These are phyloP conservation scores for Monilinia fructicola DNA, from an alignment of 2,329 filamentous ascomycete species.

Conservation along the genomic window DNA sequence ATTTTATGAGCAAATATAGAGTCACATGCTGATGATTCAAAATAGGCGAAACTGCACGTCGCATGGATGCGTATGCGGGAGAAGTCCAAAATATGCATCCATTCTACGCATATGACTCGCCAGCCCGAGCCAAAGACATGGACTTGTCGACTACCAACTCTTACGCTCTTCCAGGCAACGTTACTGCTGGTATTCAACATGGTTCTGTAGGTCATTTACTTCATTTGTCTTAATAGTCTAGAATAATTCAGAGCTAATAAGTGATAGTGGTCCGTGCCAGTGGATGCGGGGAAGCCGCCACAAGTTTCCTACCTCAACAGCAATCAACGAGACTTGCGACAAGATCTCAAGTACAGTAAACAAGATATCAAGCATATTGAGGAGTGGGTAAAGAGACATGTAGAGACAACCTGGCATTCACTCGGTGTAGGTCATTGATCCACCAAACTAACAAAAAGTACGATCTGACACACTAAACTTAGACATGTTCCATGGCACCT, in stretches of 20 bases:
- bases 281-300: conserved; percentile 53
- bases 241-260: neutral
- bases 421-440: conserved; percentile 42
- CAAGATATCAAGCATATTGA: conserved; percentile 52
- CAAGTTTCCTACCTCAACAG: conserved; percentile 57
- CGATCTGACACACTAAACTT: conserved; percentile 27
- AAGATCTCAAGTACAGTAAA: conserved; percentile 65
- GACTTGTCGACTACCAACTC: conserved; percentile 72
- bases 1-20: neutral
- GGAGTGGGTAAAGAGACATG: conserved; percentile 61
- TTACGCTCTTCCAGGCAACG: conserved; percentile 61
- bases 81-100: conserved; percentile 60
- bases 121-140: conserved; percentile 69
- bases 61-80: conserved; percentile 54
- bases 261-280: conserved; percentile 59
- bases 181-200: conserved; percentile 46
- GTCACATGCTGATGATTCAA: neutral
- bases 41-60: conserved; percentile 60
- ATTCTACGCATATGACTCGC: conserved; percentile 68
- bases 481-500: conserved; percentile 49
- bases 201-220: conserved; percentile 44
- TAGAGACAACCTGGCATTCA: conserved; percentile 45
- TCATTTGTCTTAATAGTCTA: neutral
- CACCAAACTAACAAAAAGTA: neutral
- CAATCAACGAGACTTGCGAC: conserved; percentile 58